phyloP scores from a whole-genome alignment of 495 filamentous ascomycete genomes.

The Penicillium pulvis region DNA sequence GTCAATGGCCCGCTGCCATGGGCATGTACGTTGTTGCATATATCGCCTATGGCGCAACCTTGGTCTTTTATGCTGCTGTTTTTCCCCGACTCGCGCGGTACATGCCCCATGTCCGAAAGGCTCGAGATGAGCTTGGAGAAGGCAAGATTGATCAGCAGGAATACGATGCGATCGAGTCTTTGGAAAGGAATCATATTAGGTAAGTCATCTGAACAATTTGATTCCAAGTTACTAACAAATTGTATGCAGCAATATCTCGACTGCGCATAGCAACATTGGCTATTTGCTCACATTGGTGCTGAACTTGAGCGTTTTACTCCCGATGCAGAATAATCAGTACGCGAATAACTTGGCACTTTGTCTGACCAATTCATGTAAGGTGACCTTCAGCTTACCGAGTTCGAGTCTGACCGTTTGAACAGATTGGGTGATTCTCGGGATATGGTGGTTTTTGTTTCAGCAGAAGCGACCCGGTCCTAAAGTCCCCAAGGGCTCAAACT shows the following conservation, averaged over 20 bases:
- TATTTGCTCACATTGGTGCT: constrained; percentile 47
- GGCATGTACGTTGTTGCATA: constrained; percentile 50
- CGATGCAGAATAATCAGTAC: constrained; percentile 42
- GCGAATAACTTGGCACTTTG: constrained; percentile 50
- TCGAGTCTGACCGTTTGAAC: constrained; percentile 2
- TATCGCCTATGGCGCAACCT: constrained; percentile 48
- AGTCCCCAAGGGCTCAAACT: constrained; percentile 48
- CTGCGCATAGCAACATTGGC: constrained; percentile 54
- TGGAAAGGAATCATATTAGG: constrained; percentile 53
- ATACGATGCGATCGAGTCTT: constrained; percentile 50
- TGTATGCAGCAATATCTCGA: constrained; percentile 42
- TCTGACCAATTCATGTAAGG: constrained; percentile 47
- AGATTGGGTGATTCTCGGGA: constrained; percentile 51
- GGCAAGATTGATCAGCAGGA: constrained; percentile 42
- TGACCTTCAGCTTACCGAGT: no score
- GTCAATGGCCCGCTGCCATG: constrained; percentile 53
- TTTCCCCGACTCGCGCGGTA: constrained; percentile 51
- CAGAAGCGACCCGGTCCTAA: constrained; percentile 48
- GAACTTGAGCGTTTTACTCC: constrained; percentile 49
- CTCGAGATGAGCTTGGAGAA: constrained; percentile 46
- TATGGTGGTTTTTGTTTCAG: constrained; percentile 57
- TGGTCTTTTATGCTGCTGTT: constrained; percentile 53
- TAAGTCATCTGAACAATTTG: constrained; percentile 6
- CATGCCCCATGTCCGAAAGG: constrained; percentile 50
- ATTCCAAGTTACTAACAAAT: neutral